Conservation (phyloP, 768 basidiomycete genomes). For the Astraeus odoratus region DNA sequence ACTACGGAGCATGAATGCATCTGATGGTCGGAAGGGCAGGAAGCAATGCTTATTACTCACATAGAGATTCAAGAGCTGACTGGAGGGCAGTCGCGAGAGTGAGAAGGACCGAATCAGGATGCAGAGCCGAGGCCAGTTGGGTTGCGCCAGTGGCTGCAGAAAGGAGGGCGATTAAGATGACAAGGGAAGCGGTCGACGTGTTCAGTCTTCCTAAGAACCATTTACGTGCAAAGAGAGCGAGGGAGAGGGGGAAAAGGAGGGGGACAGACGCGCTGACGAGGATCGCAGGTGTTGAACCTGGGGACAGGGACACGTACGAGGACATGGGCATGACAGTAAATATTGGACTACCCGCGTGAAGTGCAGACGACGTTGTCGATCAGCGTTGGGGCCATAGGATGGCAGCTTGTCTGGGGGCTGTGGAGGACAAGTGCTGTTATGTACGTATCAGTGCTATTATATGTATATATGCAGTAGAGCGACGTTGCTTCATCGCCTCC, state of each 20-base stretch:
- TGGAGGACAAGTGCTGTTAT: too few species aligned
- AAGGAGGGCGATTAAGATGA: constrained; percentile 18
- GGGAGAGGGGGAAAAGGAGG: constrained; percentile 17
- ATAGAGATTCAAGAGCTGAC: constrained; percentile 15
- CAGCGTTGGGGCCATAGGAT: too few species aligned
- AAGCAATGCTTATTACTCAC: constrained; percentile 7
- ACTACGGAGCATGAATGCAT: constrained; percentile 11
- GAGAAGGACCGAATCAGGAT: constrained; percentile 8
- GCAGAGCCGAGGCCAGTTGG: constrained; percentile 6
- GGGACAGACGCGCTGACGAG: constrained; percentile 20
- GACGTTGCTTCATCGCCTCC: too few species aligned
- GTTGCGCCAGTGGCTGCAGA: constrained; percentile 18
- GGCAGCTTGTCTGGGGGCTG: too few species aligned
- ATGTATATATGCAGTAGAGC: too few species aligned
- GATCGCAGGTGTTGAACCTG: not conserved
- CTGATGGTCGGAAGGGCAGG: not conserved
- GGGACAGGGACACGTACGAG: not conserved
- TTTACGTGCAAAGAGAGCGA: constrained; percentile 8
- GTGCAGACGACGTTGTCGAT: too few species aligned
- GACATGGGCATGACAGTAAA: too few species aligned
- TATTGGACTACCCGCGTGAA: too few species aligned
- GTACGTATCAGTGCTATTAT: too few species aligned
- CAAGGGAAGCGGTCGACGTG: constrained; percentile 3
- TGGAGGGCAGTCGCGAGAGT: constrained; percentile 12
- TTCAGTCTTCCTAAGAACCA: constrained; percentile 6